Evolutionary conservation across 1,284 basidiomycete genomes (phyloP), one percentile per base, ranked within the genome.

Genomic region (Mycena sp.): DNA sequence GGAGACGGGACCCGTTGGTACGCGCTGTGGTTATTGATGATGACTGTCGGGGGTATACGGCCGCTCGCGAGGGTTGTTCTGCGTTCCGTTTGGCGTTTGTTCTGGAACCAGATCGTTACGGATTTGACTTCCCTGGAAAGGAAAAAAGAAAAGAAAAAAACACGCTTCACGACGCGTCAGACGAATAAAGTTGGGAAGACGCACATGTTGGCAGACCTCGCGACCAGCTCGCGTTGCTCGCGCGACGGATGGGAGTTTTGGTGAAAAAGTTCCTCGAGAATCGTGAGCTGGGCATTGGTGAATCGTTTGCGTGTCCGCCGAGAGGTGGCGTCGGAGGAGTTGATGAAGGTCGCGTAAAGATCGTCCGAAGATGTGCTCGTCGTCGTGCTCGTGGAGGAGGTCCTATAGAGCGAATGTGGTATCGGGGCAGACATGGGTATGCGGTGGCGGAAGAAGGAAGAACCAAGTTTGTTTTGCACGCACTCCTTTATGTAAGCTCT

Each of bases 21-120:
- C 69, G 25, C 25, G 49, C 59, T 67, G 69, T 65, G 66, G 69
- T 41, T 64, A 62, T 67, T 72, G 60, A 71, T 75, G 4, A 75
- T 75, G 30, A 78, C 72, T 61, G 78, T 80, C 69, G 81, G 78
- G 0, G 53, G 53, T 6, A 58, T 44, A 48, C 67, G 67, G 21
- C 67, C 67, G n/a, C 52, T 65, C 7, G 63, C 63, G 62, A 86
- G 77, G n/a, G 85, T 81, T 43, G 83, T 81, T 70, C 86, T 86
- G 64, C 90, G 87, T 70, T 91, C 89, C 41, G 85, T 89, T 73
- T 92, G 90, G 11, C 90, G 87, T 75, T 91, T 91, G 75, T 92
- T 92, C 74, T 92, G 90, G 78, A 92, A 91, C 90, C 90, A 92
- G 52, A 92, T 89, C 4, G 89, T 92, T 23, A 92, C 90, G 1